Base-by-base conservation (phyloP, 2,329 filamentous ascomycete species). In the Claviceps pusilla region DNA sequence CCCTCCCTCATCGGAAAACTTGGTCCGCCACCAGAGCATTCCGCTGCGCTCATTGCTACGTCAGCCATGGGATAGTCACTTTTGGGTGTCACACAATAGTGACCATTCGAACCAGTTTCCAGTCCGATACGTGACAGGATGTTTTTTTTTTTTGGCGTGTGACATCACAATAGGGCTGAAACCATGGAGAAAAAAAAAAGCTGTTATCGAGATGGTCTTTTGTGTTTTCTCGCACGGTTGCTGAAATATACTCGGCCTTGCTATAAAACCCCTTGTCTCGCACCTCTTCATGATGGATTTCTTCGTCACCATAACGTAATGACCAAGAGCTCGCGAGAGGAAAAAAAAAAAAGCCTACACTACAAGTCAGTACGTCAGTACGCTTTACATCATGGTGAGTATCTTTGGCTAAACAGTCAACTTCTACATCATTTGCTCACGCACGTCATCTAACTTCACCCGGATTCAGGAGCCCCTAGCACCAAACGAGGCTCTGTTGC, bases 401-500 rank as follows among this genome's bases (percentile, higher is more conserved):
- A 24, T 24, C 28, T n/a, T n/a, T 28, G 3, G 5, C 33, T 9
- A 12, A 41, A 29, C 11, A 4, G 1, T n/a, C 28, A 11, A 7
- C 7, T 50, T 9, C 5, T 7, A 41, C 19, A 11, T 41, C 1
- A 41, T 24, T 24, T 24, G 24, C 24, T 28, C 5, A 14, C 29
- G 11, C 29, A n/a, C n/a, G 4, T 19, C 10, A 24, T 24, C 50
- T 52, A 35, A 52, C 19, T 35, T 42, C 3, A 28, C 7, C 7
- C 16, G 11, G 42, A 35, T 19, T 9, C n/a, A 53, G 52, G 46
- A 52, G 14, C 43, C 51, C 16, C 19, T 33, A 52, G 48, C 52
- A 33, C 37, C 52, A 33, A 49, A 43, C 37, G 53, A 55, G 48
- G 42, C 37, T 42, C 50, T 50, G 24, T 37, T 57, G 41, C 55